Conservation (phyloP, 306 rosid species). For the Gynostemma pentaphyllum region DNA sequence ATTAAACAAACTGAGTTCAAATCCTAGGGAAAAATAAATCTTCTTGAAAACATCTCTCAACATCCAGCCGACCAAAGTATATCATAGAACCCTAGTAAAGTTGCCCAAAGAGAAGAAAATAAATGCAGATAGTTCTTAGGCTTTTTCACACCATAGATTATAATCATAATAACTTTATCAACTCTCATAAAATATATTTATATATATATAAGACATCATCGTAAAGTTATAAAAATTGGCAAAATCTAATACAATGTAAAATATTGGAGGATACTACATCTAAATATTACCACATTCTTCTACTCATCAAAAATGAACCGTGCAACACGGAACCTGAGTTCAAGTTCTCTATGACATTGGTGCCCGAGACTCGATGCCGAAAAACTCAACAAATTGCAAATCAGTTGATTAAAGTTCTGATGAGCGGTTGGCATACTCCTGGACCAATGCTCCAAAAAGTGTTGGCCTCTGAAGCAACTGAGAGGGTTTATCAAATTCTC, state of each 20-base stretch:
- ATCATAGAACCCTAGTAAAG: no score
- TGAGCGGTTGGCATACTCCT: conserved; percentile 9
- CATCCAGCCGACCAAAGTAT: no score
- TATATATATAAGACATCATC: no score
- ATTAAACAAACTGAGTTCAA: no score
- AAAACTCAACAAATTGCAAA: background rate
- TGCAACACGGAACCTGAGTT: background rate
- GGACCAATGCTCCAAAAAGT: conserved; percentile 10
- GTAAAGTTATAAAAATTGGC: background rate
- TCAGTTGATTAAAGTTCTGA: background rate
- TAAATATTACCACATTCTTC: background rate
- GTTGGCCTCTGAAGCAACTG: conserved; percentile 6
- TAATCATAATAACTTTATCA: no score
- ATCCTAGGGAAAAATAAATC: no score
- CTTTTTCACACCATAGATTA: no score
- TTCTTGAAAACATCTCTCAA: no score
- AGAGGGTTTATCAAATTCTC: conserved; percentile 6
- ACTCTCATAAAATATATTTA: no score
- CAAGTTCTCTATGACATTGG: background rate
- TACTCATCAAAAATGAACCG: background rate
- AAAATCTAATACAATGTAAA: background rate
- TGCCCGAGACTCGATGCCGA: background rate
- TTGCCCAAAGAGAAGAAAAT: no score
- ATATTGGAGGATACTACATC: background rate
- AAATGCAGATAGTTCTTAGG: no score